Conservation (phyloP, 75 land plant genomes). For the Pseudotsuga menziesii region DNA sequence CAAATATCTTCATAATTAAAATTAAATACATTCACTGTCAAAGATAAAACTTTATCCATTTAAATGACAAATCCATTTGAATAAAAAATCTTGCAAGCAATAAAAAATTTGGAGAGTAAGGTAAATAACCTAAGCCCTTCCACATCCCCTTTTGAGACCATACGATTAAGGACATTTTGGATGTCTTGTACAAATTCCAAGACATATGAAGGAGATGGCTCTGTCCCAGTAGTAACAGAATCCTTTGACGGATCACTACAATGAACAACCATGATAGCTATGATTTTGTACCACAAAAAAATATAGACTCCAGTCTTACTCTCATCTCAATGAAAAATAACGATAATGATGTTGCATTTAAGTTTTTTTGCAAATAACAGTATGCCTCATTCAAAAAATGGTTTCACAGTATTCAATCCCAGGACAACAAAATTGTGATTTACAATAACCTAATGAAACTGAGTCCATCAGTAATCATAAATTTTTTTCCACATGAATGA, state of each 20-base stretch:
- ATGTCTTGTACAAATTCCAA: conserved; percentile 43
- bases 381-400: neutral
- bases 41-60: neutral
- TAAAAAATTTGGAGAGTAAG: neutral
- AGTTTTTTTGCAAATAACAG: neutral
- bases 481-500: neutral
- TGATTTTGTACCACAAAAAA: neutral
- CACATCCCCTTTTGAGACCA: conserved; percentile 70
- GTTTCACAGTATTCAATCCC: too few species aligned
- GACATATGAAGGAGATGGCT: conserved; percentile 63
- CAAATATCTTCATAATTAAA: conserved; percentile 41
- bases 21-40: neutral
- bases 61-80: neutral
- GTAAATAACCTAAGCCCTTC: conserved; percentile 58
- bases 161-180: conserved; percentile 50
- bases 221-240: conserved; percentile 27
- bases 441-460: neutral
- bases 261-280: neutral
- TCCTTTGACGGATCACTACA: conserved; percentile 43
- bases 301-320: neutral
- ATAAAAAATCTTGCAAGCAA: neutral
- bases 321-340: neutral
- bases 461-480: neutral
- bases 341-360: neutral
- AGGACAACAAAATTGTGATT: too few species aligned